Conservation (phyloP, 768 basidiomycete genomes). For the Ramaria sp. region DNA sequence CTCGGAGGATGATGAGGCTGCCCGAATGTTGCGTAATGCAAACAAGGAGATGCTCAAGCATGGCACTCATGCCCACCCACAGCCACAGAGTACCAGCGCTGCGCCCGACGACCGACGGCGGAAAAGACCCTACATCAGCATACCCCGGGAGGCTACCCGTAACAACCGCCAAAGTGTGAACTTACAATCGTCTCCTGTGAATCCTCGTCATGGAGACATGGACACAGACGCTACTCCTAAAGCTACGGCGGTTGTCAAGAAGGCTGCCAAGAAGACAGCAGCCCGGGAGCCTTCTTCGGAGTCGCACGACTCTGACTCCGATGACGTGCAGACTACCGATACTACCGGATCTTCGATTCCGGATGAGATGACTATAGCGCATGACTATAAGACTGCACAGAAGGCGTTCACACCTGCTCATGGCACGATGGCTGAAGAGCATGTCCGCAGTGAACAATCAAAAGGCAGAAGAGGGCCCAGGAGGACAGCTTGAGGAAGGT, state of each 20-base stretch:
- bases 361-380: not conserved
- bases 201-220: not conserved
- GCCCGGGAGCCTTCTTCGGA: not conserved
- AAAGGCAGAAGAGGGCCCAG: not conserved
- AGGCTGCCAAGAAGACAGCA: not conserved
- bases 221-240: not conserved
- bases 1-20: not conserved
- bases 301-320: not conserved
- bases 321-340: not conserved
- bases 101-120: not conserved
- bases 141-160: not conserved
- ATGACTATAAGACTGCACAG: not conserved
- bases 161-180: not conserved
- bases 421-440: slow-evolving; percentile 3
- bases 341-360: slow-evolving; percentile 1
- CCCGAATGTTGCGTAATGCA: not conserved
- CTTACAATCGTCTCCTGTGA: not conserved
- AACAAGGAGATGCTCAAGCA: not conserved
- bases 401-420: slow-evolving; percentile 2
- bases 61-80: not conserved
- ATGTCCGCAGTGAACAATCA: not conserved
- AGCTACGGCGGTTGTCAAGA: not conserved
- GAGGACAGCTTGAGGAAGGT: not conserved
- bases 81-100: not conserved
- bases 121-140: no score